phyloP scores from a whole-genome alignment of 2,329 filamentous ascomycete genomes.

The Xylaria sp. region DNA sequence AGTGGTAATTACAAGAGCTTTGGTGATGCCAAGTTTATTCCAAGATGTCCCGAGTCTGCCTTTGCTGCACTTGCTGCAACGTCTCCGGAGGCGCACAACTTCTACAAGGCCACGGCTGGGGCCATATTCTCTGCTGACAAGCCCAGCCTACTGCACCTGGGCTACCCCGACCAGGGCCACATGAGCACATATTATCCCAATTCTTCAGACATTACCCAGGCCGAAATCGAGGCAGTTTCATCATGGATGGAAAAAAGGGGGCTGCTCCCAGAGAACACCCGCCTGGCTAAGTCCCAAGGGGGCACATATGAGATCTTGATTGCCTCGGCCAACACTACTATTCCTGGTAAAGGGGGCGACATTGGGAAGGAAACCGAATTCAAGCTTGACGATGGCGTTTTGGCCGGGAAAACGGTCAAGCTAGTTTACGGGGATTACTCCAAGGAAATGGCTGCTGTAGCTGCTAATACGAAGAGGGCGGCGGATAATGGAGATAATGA shows the following conservation, averaged over 20 bases:
- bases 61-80: constrained; percentile 69
- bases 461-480: constrained; percentile 70
- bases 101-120: constrained; percentile 71
- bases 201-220: constrained; percentile 73
- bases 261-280: constrained; percentile 76
- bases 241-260: constrained; percentile 74
- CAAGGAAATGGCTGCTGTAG: constrained; percentile 72
- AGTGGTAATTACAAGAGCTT: constrained; percentile 87
- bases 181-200: constrained; percentile 84
- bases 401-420: constrained; percentile 71
- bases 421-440: constrained; percentile 77
- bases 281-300: constrained; percentile 68
- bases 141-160: constrained; percentile 72
- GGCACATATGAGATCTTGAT: constrained; percentile 76
- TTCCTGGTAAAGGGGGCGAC: constrained; percentile 69
- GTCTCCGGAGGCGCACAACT: constrained; percentile 63
- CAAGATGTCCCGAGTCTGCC: constrained; percentile 67
- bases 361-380: constrained; percentile 70
- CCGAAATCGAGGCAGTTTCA: constrained; percentile 75
- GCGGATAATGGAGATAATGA: constrained; percentile 74
- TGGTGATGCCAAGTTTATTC: constrained; percentile 83
- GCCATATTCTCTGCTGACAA: constrained; percentile 73
- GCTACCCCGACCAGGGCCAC: constrained; percentile 75
- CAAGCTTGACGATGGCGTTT: constrained; percentile 60
- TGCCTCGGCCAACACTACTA: constrained; percentile 66